Evolutionary conservation across 2,329 filamentous ascomycete species (phyloP), one percentile per base, ranked within the genome.

Genomic region (Aspergillus arachidicola): DNA sequence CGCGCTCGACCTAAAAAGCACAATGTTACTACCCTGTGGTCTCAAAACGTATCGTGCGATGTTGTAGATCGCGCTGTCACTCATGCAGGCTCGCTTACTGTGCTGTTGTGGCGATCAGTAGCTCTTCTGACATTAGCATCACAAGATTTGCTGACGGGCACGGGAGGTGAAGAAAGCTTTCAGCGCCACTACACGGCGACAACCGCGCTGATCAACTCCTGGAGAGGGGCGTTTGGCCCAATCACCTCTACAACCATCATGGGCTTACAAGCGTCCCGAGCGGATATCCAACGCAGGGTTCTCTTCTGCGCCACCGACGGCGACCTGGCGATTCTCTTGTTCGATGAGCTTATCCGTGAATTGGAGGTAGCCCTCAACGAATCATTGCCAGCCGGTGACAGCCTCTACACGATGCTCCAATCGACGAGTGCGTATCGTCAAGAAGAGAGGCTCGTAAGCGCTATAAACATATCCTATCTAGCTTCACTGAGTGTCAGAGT

Each of bases 71-170:
- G 14, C 16, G 50, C 50, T 34, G 48, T 45, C 16, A 32, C 23
- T 23, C 3, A 21, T 45, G 4, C 50, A 10, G 50, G 48, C 3
- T 60, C 58, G 16, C 38, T 60, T 23, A 26, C 32, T n/a, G 50
- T 60, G 34, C 58, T 60, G 12, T 34, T 60, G 16, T 60, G 48
- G 48, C 12, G 50, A 36, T 54, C 58, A n/a, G 28, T 60, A 38
- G 58, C 58, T 1, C 4, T 45, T 6, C 28, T 60, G 34, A 60
- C 48, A 21, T 3, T 54, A 38, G 58, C 7, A 14, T 45, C 19
- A 16, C 21, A 43, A 26, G 50, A 19, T 19, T 4, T 45, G 14
- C 6, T 30, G 11, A 30, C 43, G n/a, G 36, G 54, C 10, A 12
- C 1, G 28, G 56, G 26, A 10, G 9, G 21, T 19, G 34, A 34